Base-by-base conservation (phyloP, 202 grass and related monocot genomes). In the Tripidium arundinaceum region DNA sequence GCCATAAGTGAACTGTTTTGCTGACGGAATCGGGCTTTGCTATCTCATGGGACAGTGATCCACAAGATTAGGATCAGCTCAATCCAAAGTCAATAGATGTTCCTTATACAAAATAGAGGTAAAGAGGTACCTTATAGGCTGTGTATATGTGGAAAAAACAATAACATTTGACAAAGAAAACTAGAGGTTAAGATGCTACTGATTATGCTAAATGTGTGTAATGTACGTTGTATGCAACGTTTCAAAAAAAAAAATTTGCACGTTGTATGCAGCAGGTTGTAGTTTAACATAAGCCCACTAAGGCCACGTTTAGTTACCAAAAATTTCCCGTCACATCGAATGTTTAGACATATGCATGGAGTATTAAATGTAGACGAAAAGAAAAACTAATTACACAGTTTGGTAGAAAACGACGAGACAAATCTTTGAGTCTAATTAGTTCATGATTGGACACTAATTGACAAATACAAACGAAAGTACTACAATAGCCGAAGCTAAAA, bases 1-100 rank as follows among this genome's bases (percentile, higher is more conserved):
- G n/a, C n/a, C n/a, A n/a, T n/a, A 33, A 45, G 19, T 86, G 76
- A 59, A 16, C 47, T 11, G 19, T 62, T 79, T 79, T 57, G 46
- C 19, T 71, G 59, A 25, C 27, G 64, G 57, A 13, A 70, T 62
- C 40, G n/a, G 25, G 19, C 36, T 62, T 74, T 74, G 86, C 49
- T 8, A 21, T 21, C 18, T 41, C 74, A 19, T 66, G 75, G 70
- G 62, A 27, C 38, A 47, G 10, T 36, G 46, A 58, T 77, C n/a
- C 45, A 87, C 69, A 57, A 43, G 24, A 21, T 7, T 13, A 62
- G 24, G 61, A 18, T 59, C 26, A 11, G 34, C 9, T 46, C 29
- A 25, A 28, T 36, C 16, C 47, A 75, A 29, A 52, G 41, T 27
- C n/a, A 25, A 58, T 58, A 58, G n/a, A 25, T 11, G 54, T 25